Conservation (phyloP, 2,329 filamentous ascomycete genomes). For the Fusarium irregulare region DNA sequence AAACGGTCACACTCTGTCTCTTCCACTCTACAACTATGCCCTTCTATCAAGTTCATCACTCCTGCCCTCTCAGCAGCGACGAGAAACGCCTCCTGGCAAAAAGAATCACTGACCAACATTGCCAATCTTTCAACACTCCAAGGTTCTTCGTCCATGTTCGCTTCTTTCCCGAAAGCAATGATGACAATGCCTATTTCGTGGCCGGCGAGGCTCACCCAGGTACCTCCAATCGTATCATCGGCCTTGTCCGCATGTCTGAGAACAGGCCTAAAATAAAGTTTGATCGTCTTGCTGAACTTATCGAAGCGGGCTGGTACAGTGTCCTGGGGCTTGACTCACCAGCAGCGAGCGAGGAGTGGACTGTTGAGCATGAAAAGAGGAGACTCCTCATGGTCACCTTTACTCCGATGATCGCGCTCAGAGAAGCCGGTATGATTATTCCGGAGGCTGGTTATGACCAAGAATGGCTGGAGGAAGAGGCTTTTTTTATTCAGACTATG, state of each 20-base stretch:
- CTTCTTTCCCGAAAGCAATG: slow-evolving; percentile 14
- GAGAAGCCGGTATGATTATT: slow-evolving; percentile 36
- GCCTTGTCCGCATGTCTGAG: slow-evolving; percentile 27
- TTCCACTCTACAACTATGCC: slow-evolving; percentile 11
- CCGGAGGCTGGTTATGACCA: slow-evolving; percentile 34
- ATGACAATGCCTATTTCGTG: slow-evolving; percentile 21
- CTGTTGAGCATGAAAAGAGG: neutral
- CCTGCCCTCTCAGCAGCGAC: slow-evolving; percentile 6
- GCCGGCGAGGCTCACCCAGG: slow-evolving; percentile 11
- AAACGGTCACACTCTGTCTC: neutral
- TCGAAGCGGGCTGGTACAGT: slow-evolving; percentile 29
- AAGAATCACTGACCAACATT: slow-evolving; percentile 30
- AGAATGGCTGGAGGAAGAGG: no score
- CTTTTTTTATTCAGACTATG: no score
- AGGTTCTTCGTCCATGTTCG: slow-evolving; percentile 35
- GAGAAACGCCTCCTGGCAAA: slow-evolving; percentile 23
- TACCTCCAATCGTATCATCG: slow-evolving; percentile 32
- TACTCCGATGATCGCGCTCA: slow-evolving; percentile 28
- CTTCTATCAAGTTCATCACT: slow-evolving; percentile 36
- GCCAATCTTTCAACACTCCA: slow-evolving; percentile 26
- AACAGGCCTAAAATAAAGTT: slow-evolving; percentile 18
- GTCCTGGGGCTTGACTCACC: neutral
- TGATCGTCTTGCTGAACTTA: slow-evolving; percentile 20
- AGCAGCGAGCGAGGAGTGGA: neutral
- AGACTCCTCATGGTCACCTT: slow-evolving; percentile 32